Evolutionary conservation across 495 filamentous ascomycete species (phyloP).

Genomic region (Daldinia caldariorum): DNA sequence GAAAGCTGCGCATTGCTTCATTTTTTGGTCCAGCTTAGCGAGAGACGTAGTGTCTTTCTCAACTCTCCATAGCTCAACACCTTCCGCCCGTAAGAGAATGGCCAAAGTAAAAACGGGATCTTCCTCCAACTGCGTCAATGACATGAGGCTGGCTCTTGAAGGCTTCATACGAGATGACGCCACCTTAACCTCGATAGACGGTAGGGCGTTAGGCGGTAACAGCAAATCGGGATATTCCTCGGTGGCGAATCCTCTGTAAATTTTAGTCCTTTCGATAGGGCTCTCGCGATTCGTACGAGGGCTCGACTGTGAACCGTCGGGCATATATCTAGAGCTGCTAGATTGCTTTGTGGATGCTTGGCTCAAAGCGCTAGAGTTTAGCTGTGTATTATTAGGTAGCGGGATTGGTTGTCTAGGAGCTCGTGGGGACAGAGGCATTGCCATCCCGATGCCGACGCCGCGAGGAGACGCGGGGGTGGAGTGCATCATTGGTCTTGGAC

Average conservation of each 20-base stretch:
- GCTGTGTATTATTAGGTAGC: conserved; percentile 69
- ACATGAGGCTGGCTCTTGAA: conserved; percentile 83
- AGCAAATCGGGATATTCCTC: conserved; percentile 86
- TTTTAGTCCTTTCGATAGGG: conserved; percentile 50
- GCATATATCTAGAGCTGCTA: conserved; percentile 49
- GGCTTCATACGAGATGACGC: conserved; percentile 94
- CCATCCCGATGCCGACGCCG: conserved; percentile 59
- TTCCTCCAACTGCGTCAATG: conserved; percentile 75
- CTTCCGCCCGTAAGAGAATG: conserved; percentile 78
- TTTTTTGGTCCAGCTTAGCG: conserved; percentile 79
- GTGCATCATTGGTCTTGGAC: conserved; percentile 82
- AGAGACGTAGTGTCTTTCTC: conserved; percentile 89
- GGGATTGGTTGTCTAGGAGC: conserved; percentile 72
- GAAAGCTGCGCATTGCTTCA: conserved; percentile 76
- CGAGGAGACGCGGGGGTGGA: conserved; percentile 77
- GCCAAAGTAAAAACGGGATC: conserved; percentile 95
- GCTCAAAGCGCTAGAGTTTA: conserved; percentile 61
- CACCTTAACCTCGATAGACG: conserved; percentile 83
- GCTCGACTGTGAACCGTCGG: conserved; percentile 42
- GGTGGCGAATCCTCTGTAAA: conserved; percentile 72
- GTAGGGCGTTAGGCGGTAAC: conserved; percentile 89
- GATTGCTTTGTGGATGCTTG: conserved; percentile 55
- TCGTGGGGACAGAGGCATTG: conserved; percentile 76
- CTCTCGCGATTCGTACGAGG: conserved; percentile 49
- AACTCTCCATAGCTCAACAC: conserved; percentile 88